phyloP scores from a whole-genome alignment of 177 flowering plant genomes.

The Telopea speciosissima region DNA sequence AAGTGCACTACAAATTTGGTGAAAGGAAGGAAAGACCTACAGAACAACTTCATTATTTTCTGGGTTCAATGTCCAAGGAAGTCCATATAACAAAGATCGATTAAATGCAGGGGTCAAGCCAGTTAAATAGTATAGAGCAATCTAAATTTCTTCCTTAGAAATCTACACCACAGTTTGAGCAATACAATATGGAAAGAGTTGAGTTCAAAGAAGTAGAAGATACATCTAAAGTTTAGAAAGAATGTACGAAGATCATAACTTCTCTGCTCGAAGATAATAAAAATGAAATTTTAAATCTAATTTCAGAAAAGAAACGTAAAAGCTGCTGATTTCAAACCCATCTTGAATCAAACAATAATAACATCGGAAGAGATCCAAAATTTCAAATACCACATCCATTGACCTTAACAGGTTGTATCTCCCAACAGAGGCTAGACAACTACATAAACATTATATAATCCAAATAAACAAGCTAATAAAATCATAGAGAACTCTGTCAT shows the following conservation, averaged over 20 bases:
- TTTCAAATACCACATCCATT: slow-evolving; percentile 5
- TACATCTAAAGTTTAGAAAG: not conserved
- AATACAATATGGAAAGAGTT: not conserved
- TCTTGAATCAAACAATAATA: slow-evolving; percentile 4
- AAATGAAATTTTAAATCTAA: not conserved
- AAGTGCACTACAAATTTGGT: not conserved
- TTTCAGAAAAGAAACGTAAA: not conserved
- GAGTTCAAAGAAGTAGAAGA: not conserved
- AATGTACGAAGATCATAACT: not conserved
- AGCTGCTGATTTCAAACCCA: not conserved
- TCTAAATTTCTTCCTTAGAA: not conserved
- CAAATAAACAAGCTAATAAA: slow-evolving; percentile 3
- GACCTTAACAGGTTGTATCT: not conserved
- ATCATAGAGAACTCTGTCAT: slow-evolving; percentile 3
- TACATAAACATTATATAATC: not conserved
- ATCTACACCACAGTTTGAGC: not conserved
- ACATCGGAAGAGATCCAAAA: slow-evolving; percentile 3
- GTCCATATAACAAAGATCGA: not conserved
- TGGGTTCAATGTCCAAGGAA: not conserved
- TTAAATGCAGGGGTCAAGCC: not conserved
- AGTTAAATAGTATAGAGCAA: no score
- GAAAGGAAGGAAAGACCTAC: not conserved
- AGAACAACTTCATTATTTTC: not conserved
- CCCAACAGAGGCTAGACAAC: not conserved
- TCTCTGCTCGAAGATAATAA: not conserved